Base-by-base conservation (phyloP, 1,284 basidiomycete genomes). In the Cryptococcus sp. region DNA sequence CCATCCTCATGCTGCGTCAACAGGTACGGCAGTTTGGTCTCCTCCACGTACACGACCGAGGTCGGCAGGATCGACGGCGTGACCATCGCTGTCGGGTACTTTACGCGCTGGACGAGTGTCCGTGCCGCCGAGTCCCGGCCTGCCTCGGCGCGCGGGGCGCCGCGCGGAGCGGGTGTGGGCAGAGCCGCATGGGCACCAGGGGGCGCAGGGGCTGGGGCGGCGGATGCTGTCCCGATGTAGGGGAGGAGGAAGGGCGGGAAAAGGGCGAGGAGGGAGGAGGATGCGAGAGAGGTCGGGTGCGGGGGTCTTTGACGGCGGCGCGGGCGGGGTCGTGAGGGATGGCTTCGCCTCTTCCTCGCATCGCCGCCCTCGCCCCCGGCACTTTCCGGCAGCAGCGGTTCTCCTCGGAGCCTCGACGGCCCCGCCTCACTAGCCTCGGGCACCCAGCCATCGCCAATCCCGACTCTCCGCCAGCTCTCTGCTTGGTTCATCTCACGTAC, bases 21-120 rank as follows among this genome's bases (percentile, higher is more conserved):
- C n/a, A 66, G 61, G 49, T 65, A 69, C 4, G 72, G 72, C 7
- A 74, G 56, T 11, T 52, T 52, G 3, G 66, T 70, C 46, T 67
- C 69, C 12, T 59, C 57, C 13, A 67, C 60, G 33, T 48, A 46
- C 3, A 23, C 20, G 33, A 61, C 50, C 8, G 43, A 16, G 1
- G 65, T 57, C 4, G 61, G 61, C 16, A 63, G 37, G 20, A 46
- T 18, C 4, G 57, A 47, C 11, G 61, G 61, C 6, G 58, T 60
- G 5, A 39, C 28, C 9, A 55, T 50, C 5, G 55, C 54, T 11
- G 55, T 60, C 48, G 56, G 58, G 36, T 63, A 63, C 43, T 60
- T 36, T 2, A 62, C 46, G 24, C 52, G 36, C 33, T 49, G 24
- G 18, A 53, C 50, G 15, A 46, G 4, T 24, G 35, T 15, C 18